Base-by-base conservation (phyloP, 176 grass and related monocot species). In the Paspalum notatum region DNA sequence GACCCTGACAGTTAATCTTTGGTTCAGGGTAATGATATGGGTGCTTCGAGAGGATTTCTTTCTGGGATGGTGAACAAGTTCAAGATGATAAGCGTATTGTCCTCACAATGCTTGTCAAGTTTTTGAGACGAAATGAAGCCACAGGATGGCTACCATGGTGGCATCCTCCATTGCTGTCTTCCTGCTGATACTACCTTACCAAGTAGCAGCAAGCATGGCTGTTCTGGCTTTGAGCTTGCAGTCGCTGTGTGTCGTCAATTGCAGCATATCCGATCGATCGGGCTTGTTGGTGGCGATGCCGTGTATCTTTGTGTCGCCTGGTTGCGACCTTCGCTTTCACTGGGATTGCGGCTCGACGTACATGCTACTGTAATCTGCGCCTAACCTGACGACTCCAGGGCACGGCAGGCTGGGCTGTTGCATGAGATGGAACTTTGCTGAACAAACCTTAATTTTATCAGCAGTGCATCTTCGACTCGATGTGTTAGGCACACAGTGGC, bases 1-100 rank as follows among this genome's bases (percentile, higher is more conserved):
- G 61, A 62, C 45, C 12, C 61, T 79, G 41, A 77, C 17, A 52
- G 64, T 57, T 61, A 68, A 56, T 83, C 50, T 66, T 15, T 8
- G 63, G 13, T 89, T 84, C 85, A 97, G 94, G 94, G 94, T 73
- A 90, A 90, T 77, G 89, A 92, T 74, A 92, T 97, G 91, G 94
- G 94, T 83, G 18, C 91, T 69, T 97, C 94, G 8, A 90, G 91
- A 78, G 94, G 94, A 87, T 74, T 94, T 61, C 89, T 97, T 64
- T 97, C 89, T 25, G 94, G 94, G 63, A 92, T 89, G 0, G 89
- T 94, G 24, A 89, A 94, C 77, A 91, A 80, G 66, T 97, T 94
- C 80, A 97, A 87, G 83, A 97, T 84, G 91, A 87, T 97, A 83
- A 90, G 49, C 7, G 53, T 62, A 6, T 40, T 56, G 22, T 17